Percentiles rank a stretch among this genome's conserved stretches.
phyloP scores from a whole-genome alignment of 139 green algal genomes.

The Bryopsis sp. region DNA sequence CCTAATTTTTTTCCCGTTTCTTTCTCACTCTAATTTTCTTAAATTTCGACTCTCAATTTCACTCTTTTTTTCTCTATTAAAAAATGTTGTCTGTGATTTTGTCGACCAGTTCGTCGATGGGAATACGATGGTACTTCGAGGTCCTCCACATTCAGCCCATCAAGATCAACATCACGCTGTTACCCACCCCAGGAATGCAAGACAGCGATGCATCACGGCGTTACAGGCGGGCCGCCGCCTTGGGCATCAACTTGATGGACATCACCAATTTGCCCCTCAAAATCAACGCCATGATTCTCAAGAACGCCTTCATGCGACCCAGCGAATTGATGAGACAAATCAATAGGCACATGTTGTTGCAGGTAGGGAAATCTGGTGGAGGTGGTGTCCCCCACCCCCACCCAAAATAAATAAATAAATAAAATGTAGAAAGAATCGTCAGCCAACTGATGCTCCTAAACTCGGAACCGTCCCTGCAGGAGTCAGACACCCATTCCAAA shows the following conservation, averaged over 20 bases:
- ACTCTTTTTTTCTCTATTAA: too few species aligned
- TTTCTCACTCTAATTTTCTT: too few species aligned
- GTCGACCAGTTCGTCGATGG: too few species aligned
- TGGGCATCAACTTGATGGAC: slow-evolving; percentile 38
- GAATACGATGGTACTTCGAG: slow-evolving; percentile 14
- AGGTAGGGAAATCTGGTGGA: slow-evolving; percentile 18
- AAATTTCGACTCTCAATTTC: too few species aligned
- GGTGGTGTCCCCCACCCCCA: neutral
- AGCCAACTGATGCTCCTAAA: too few species aligned
- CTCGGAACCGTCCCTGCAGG: too few species aligned
- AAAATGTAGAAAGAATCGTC: too few species aligned
- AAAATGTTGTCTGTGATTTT: too few species aligned
- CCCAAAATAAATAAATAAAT: too few species aligned
- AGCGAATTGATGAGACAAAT: slow-evolving; percentile 24
- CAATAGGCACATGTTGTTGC: slow-evolving; percentile 27
- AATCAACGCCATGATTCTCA: slow-evolving; percentile 30
- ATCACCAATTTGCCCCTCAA: slow-evolving; percentile 39
- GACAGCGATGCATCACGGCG: slow-evolving; percentile 16
- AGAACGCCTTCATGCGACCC: slow-evolving; percentile 29
- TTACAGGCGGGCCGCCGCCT: slow-evolving; percentile 26
- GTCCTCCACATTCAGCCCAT: slow-evolving; percentile 32
- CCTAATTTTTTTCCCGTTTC: too few species aligned
- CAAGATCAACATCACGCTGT: slow-evolving; percentile 41
- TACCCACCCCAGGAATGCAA: slow-evolving; percentile 21
- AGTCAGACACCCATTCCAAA: too few species aligned